Evolutionary conservation across 2,329 filamentous ascomycete species (phyloP).

Genomic region (Alternaria sp.): DNA sequence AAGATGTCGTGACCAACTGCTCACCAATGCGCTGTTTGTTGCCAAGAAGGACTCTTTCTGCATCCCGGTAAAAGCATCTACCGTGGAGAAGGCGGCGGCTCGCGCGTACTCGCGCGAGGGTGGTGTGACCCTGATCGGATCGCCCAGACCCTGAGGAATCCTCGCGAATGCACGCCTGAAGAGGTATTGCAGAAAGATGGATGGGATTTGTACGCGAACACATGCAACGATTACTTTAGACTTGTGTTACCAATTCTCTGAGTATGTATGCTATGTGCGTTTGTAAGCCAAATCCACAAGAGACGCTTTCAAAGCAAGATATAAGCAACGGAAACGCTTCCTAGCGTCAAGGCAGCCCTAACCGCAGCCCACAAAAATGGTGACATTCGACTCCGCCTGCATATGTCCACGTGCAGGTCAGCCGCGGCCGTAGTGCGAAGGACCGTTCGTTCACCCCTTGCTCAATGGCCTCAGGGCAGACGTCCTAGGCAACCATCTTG

Average conservation of each 20-base stretch:
- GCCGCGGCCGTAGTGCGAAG: not conserved
- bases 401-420: not conserved
- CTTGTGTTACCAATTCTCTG: not conserved
- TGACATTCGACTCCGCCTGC: not conserved
- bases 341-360: constrained; percentile 1
- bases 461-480: not conserved
- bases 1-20: constrained; percentile 27
- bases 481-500: not conserved
- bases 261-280: not conserved
- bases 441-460: not conserved
- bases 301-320: not conserved
- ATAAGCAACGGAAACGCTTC: not conserved
- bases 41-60: not conserved
- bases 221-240: not conserved
- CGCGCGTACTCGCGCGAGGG: constrained; percentile 21
- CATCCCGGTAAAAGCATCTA: not conserved
- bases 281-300: not conserved
- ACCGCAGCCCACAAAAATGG: not conserved
- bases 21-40: constrained; percentile 3
- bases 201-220: not conserved
- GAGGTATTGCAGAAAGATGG: not conserved
- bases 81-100: constrained; percentile 6
- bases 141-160: not conserved
- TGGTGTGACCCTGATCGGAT: constrained; percentile 28
- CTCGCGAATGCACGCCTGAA: not conserved